These are phyloP conservation scores for Eremomyces bilateralis DNA, from an alignment of 495 filamentous ascomycete genomes.

Conservation along the genomic window DNA sequence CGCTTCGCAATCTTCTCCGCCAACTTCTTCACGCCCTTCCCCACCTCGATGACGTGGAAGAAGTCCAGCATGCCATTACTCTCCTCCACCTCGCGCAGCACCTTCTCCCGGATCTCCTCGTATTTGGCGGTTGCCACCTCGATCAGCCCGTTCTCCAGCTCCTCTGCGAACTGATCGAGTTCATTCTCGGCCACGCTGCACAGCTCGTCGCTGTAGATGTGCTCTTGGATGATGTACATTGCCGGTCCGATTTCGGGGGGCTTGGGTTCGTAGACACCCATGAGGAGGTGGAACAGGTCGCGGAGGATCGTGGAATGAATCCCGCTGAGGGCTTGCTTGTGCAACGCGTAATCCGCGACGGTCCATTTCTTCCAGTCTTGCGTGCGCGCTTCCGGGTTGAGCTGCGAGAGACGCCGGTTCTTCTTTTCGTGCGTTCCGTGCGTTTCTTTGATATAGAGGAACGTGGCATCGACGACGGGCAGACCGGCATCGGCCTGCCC, in stretches of 20 bases:
- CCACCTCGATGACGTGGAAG: slow-evolving; percentile 67
- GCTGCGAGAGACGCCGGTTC: slow-evolving; percentile 24
- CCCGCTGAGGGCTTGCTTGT: slow-evolving; percentile 49
- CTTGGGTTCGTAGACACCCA: slow-evolving; percentile 77
- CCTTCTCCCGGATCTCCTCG: slow-evolving; percentile 41
- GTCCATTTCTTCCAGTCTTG: slow-evolving; percentile 55
- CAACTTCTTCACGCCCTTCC: slow-evolving; percentile 61
- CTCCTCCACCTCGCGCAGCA: slow-evolving; percentile 51
- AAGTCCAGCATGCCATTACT: too few species aligned
- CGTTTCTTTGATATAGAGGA: slow-evolving; percentile 57
- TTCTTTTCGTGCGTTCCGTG: slow-evolving; percentile 34
- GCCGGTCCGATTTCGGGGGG: slow-evolving; percentile 54
- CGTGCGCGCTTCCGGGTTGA: slow-evolving; percentile 23
- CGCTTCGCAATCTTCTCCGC: slow-evolving; percentile 76
- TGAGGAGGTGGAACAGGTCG: slow-evolving; percentile 68
- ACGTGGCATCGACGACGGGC: slow-evolving; percentile 60
- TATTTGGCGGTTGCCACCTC: slow-evolving; percentile 56
- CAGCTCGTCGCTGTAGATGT: slow-evolving; percentile 56
- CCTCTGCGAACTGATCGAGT: slow-evolving; percentile 39
- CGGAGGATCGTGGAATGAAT: slow-evolving; percentile 67
- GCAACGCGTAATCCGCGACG: slow-evolving; percentile 48
- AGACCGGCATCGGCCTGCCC: slow-evolving; percentile 65
- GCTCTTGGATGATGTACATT: slow-evolving; percentile 62
- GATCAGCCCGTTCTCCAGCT: slow-evolving; percentile 49
- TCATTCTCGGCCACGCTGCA: slow-evolving; percentile 52